phyloP scores from a whole-genome alignment of 1,284 basidiomycete species.

The Ceratobasidium sp. region DNA sequence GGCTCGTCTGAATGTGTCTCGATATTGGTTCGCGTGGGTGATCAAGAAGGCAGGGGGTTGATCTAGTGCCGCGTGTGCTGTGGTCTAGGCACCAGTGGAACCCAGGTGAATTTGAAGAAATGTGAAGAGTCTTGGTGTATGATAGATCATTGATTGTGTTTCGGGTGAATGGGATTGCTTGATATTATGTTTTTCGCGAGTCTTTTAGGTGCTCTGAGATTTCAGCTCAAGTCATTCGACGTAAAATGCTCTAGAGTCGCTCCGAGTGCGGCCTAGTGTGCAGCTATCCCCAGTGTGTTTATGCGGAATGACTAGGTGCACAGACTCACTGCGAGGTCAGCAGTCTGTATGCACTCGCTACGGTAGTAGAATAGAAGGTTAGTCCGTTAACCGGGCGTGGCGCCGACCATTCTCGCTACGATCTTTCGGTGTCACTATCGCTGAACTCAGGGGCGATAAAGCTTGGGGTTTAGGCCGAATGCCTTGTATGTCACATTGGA shows the following conservation, averaged over 20 bases:
- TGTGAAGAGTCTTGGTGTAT: slow-evolving; percentile 14
- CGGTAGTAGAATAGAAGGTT: too few relatives aligned
- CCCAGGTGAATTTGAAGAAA: slow-evolving; percentile 17
- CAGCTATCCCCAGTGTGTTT: background rate
- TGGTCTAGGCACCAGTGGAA: slow-evolving; percentile 14
- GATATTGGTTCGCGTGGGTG: background rate
- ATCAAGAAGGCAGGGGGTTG: background rate
- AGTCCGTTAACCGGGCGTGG: background rate
- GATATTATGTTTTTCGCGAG: slow-evolving; percentile 5
- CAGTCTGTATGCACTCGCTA: slow-evolving; percentile 6
- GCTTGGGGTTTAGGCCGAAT: background rate
- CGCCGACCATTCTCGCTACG: background rate
- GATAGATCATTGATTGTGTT: slow-evolving; percentile 28
- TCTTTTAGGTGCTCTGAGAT: background rate
- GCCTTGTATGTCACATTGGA: background rate
- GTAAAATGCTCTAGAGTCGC: background rate
- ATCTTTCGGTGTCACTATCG: slow-evolving; percentile 5
- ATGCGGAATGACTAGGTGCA: background rate
- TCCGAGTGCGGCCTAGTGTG: background rate
- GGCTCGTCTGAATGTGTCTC: background rate
- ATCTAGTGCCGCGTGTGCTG: slow-evolving; percentile 15
- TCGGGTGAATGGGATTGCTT: slow-evolving; percentile 32
- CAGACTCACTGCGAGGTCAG: background rate
- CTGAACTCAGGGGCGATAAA: background rate
- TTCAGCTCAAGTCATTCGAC: background rate